Evolutionary conservation across 2,329 filamentous ascomycete species (phyloP), one percentile per base, ranked within the genome.

Genomic region (Periconia macrospinosa): DNA sequence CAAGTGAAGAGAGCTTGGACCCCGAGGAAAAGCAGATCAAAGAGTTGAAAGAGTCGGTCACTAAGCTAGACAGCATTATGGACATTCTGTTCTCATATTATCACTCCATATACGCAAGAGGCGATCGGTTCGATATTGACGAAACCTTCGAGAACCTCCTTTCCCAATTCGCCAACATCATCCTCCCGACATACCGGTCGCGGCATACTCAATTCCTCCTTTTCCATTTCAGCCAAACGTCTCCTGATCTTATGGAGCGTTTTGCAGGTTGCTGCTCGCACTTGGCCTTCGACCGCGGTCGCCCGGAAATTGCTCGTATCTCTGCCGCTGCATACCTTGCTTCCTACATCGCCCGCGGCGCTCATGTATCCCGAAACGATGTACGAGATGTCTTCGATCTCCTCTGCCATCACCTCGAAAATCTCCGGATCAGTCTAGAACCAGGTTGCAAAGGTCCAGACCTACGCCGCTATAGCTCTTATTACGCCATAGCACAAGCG

Each of bases 121-220:
- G 89, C 10, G 83, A 86, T 37, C 59, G 64, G 10, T 85, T 86
- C 13, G 83, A 87, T 45, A 87, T 90, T 41, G 84, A 89, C 59
- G 85, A 87, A 52, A 85, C 86, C 47, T 90, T 96, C 62, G 87
- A 90, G 49, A 86, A 90, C 51, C 81, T 99, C 40, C 81, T 97
- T 27, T 84, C 87, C 46, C 92, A 96, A 70, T 99, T 99, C 68
- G 85, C 88, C 56, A 89, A 85, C 69, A 91, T 92, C 66, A 91
- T 99, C 54, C 82, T 99, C 30, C 92, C 92, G 3, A 95, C 92
- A 14, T 92, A 94, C 71, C 90, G 91, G 62, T 96, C 92, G 20
- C 87, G 94, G 33, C 93, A 97, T 72, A 92, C 92, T 0, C 94
- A 99, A 67, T 99, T 97, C 65, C 84, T 99, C 45, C 83, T 97